These are phyloP conservation scores for Lomentospora prolificans DNA, from an alignment of 2,329 filamentous ascomycete genomes.

Conservation along the genomic window DNA sequence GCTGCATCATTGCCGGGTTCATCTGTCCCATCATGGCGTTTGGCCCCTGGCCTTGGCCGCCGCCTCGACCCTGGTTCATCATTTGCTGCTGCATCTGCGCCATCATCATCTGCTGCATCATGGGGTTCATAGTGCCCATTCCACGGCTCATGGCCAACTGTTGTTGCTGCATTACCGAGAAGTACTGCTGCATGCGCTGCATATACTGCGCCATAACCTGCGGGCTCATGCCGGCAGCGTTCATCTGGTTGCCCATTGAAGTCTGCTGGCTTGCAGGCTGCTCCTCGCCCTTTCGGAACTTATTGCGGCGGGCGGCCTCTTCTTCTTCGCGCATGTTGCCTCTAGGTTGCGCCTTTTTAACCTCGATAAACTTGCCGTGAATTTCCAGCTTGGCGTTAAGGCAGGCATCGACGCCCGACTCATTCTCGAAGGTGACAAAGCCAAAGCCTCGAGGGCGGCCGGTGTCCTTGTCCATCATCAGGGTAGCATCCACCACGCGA, in stretches of 20 bases:
- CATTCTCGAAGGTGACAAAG: conserved; percentile 96
- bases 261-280: conserved; percentile 23
- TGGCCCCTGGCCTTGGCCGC: conserved; percentile 19
- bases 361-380: conserved; percentile 91
- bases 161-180: conserved; percentile 88
- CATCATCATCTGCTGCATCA: conserved; percentile 68
- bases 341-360: conserved; percentile 93
- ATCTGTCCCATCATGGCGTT: conserved; percentile 30
- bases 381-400: conserved; percentile 80
- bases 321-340: conserved; percentile 92
- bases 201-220: conserved; percentile 98
- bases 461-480: conserved; percentile 99
- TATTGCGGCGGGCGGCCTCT: conserved; percentile 53
- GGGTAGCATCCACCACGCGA: conserved; percentile 87
- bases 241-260: conserved; percentile 30
- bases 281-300: conserved; percentile 47
- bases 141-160: conserved; percentile 58
- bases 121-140: conserved; percentile 60
- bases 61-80: conserved; percentile 37
- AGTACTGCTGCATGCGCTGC: conserved; percentile 97
- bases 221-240: conserved; percentile 68
- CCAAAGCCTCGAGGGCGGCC: conserved; percentile 94
- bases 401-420: conserved; percentile 87
- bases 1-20: conserved; percentile 48
- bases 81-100: conserved; percentile 61